phyloP scores from a whole-genome alignment of 768 basidiomycete genomes.

The Pisolithus tinctorius region DNA sequence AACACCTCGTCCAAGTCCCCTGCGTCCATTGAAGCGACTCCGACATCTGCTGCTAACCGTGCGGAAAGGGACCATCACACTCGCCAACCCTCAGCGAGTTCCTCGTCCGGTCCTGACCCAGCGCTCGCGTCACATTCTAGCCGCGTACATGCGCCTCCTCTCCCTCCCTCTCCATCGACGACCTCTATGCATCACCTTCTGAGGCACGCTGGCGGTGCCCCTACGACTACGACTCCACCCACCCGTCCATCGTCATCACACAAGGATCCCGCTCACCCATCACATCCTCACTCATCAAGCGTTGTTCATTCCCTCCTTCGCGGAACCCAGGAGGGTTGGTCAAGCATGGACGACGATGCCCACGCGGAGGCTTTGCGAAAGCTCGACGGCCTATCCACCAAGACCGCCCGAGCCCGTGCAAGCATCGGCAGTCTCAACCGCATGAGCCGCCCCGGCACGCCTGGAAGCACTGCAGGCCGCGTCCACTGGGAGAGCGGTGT shows the following conservation, averaged over 20 bases:
- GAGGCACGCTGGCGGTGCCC: constrained; percentile 43
- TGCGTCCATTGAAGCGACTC: constrained; percentile 13
- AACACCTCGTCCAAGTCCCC: constrained; percentile 33
- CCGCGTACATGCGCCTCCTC: constrained; percentile 66
- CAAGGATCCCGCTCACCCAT: constrained; percentile 34
- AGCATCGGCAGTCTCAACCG: constrained; percentile 71
- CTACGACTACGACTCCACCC: constrained; percentile 31
- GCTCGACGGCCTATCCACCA: constrained; percentile 80
- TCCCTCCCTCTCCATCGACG: constrained; percentile 89
- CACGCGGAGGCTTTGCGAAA: constrained; percentile 90
- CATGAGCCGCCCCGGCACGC: constrained; percentile 69
- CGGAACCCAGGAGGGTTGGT: constrained; percentile 88
- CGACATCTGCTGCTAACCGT: constrained; percentile 17
- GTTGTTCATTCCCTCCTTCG: constrained; percentile 82
- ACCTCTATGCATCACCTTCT: constrained; percentile 83
- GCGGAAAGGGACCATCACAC: constrained; percentile 39
- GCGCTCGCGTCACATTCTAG: constrained; percentile 45
- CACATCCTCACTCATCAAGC: constrained; percentile 45
- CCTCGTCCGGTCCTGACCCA: constrained; percentile 46
- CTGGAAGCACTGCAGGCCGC: constrained; percentile 48
- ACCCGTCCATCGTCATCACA: constrained; percentile 31
- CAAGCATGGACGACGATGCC: constrained; percentile 78
- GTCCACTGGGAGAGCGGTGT: constrained; percentile 74
- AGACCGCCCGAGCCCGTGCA: constrained; percentile 68
- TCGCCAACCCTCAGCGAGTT: constrained; percentile 63